Conservation (phyloP, 2,329 filamentous ascomycete genomes). For the Colletotrichum agaves region DNA sequence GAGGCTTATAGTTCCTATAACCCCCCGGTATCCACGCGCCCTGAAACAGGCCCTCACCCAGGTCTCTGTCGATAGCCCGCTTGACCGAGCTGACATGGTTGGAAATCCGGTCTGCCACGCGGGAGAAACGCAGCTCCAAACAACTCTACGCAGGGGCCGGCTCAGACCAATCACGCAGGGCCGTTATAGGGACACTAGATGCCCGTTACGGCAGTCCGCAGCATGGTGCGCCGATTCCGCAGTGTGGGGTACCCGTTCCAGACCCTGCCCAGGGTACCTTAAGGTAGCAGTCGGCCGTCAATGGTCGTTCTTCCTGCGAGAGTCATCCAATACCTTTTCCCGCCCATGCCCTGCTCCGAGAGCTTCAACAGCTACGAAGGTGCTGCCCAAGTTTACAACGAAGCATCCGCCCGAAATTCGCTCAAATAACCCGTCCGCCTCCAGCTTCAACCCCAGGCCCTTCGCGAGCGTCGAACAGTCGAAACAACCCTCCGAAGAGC, state of each 20-base stretch:
- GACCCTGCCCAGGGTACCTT: slow-evolving; percentile 33
- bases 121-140: slow-evolving; percentile 6
- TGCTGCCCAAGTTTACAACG: slow-evolving; percentile 25
- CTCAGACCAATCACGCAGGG: slow-evolving; percentile 1
- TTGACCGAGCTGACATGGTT: slow-evolving; percentile 11
- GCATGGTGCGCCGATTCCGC: slow-evolving; percentile 37
- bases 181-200: slow-evolving; percentile 14
- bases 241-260: slow-evolving; percentile 37
- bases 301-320: slow-evolving; percentile 24
- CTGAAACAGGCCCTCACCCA: neutral
- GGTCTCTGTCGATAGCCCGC: neutral
- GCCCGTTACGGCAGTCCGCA: slow-evolving; percentile 36
- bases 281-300: slow-evolving; percentile 32
- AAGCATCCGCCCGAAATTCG: slow-evolving; percentile 17
- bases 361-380: slow-evolving; percentile 28
- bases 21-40: neutral
- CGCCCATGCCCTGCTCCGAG: slow-evolving; percentile 4
- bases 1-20: too few relatives aligned
- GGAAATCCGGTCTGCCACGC: slow-evolving; percentile 11
- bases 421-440: slow-evolving; percentile 20
- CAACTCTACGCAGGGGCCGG: slow-evolving; percentile 12
- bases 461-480: too few relatives aligned
- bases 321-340: slow-evolving; percentile 33
- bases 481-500: too few relatives aligned
- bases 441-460: neutral